phyloP scores from a whole-genome alignment of 495 filamentous ascomycete genomes.

The Sporormia fimetaria region DNA sequence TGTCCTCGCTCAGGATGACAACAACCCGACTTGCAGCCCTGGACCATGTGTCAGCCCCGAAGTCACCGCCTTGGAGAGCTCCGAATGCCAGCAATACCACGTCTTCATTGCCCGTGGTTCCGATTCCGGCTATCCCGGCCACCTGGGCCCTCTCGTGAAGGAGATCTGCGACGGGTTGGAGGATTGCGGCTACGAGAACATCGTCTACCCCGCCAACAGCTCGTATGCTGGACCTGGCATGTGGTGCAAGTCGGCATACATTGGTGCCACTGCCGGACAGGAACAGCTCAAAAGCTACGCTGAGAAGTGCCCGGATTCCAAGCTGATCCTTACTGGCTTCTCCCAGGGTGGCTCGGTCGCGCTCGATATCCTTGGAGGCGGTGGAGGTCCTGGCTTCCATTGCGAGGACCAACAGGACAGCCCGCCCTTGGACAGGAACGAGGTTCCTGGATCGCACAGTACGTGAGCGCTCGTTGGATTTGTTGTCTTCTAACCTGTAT shows the following conservation, averaged over 20 bases:
- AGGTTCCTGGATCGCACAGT: constrained; percentile 15
- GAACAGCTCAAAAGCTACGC: constrained; percentile 15
- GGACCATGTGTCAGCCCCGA: too few relatives aligned
- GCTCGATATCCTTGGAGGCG: constrained; percentile 17
- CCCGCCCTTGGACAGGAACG: constrained; percentile 9
- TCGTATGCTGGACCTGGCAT: neutral
- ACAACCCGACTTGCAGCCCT: too few relatives aligned
- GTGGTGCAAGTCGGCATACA: constrained; percentile 17
- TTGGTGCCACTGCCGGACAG: constrained; percentile 8
- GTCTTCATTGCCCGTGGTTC: neutral
- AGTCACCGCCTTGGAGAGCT: neutral
- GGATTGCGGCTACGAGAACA: constrained; percentile 17
- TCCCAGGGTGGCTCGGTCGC: constrained; percentile 14
- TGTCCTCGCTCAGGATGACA: too few relatives aligned
- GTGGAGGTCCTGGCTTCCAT: constrained; percentile 12
- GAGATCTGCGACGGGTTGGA: neutral
- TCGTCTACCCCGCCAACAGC: constrained; percentile 13
- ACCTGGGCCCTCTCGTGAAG: neutral
- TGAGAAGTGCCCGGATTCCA: constrained; percentile 12
- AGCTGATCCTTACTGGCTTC: constrained; percentile 20
- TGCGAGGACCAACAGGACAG: constrained; percentile 13
- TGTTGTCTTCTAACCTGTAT: neutral
- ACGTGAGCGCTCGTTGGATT: too few relatives aligned
- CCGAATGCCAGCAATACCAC: neutral
- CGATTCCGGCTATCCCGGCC: neutral